Percentiles rank a stretch among this genome's conserved stretches.
phyloP scores from a whole-genome alignment of 768 basidiomycete species.

The Serpula lacrymans region DNA sequence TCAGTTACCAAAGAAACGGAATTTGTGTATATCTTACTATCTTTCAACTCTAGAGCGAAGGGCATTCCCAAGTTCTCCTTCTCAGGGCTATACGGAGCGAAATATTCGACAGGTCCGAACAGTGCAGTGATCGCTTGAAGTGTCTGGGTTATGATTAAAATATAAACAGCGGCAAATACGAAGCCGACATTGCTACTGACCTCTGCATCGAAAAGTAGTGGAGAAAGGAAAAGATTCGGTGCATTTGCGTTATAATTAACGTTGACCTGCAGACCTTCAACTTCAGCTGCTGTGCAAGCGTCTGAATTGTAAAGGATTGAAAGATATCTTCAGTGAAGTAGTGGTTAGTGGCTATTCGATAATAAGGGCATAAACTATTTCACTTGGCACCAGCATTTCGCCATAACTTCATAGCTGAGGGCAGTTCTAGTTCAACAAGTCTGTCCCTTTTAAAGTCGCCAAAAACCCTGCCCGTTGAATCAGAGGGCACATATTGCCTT shows the following conservation, averaged over 20 bases:
- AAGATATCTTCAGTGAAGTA: constrained; percentile 26
- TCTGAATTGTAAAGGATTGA: constrained; percentile 54
- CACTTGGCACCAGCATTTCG: constrained; percentile 53
- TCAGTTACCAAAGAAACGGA: too few relatives aligned
- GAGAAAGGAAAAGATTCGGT: constrained; percentile 45
- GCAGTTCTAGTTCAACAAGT: constrained; percentile 44
- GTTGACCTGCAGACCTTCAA: constrained; percentile 1
- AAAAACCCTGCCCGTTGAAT: constrained; percentile 12
- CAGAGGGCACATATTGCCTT: constrained; percentile 17
- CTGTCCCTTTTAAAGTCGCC: constrained; percentile 18
- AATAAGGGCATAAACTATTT: constrained; percentile 5
- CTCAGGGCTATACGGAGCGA: constrained; percentile 31
- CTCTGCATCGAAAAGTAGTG: constrained; percentile 57
- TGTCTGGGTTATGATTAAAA: constrained; percentile 33
- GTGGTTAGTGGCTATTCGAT: constrained; percentile 9
- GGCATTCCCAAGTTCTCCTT: constrained; percentile 7
- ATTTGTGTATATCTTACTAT: too few relatives aligned
- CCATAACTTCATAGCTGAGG: constrained; percentile 60
- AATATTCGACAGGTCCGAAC: constrained; percentile 66
- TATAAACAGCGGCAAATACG: constrained; percentile 6
- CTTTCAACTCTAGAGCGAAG: constrained; percentile 11
- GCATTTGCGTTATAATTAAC: constrained; percentile 32
- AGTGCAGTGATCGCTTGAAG: constrained; percentile 48
- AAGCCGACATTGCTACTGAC: constrained; percentile 29
- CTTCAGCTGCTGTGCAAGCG: constrained; percentile 31